Base-by-base conservation (phyloP, 2,329 filamentous ascomycete genomes). In the Zasmidium cellare region DNA sequence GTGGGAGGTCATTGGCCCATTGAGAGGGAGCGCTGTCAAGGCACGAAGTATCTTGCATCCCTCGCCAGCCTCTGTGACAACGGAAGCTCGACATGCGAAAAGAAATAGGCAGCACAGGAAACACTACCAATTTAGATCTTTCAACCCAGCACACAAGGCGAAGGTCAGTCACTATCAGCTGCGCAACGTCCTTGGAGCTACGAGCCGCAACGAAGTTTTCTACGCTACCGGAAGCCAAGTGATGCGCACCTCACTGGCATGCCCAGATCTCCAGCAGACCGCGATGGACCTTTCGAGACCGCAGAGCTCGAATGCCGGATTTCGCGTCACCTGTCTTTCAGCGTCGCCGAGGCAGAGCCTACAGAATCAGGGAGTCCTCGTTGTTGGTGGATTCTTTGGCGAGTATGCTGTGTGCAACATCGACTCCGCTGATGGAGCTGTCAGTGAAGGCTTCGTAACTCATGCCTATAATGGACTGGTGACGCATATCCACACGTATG, bases 91-190 rank as follows among this genome's bases (percentile, higher is more conserved):
- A 9, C 25, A 11, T 46, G 49, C 25, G 51, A 61, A 28, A 38
- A 51, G 12, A 62, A 67, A 28, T 28, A 11, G 11, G 11, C 5
- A 11, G 25, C 6, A 28, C 11, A 11, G 25, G 6, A 51, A 41
- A 22, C 59, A 64, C 12, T 72, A 71, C 57, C 64, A 53, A 14
- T 72, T 71, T 53, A 61, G 62, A 9, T 57, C 55, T 55, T 75
- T 71, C 63, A 57, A 63, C 66, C 71, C 79, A 0, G 72, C 72
- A 11, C 77, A 81, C 60, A 78, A 75, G 54, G 78, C 81, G 3
- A 76, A 74, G n/a, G 78, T 82, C 48, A 77, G 80, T 25, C 84
- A 86, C 67, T 85, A 84, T 61, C 84, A 86, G 64, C 76, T 86
- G 2, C 82, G 84, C 14, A 84, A 86, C 61, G 71, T 84, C 9